Conservation (phyloP, 768 basidiomycete genomes). For the Russula sp. region DNA sequence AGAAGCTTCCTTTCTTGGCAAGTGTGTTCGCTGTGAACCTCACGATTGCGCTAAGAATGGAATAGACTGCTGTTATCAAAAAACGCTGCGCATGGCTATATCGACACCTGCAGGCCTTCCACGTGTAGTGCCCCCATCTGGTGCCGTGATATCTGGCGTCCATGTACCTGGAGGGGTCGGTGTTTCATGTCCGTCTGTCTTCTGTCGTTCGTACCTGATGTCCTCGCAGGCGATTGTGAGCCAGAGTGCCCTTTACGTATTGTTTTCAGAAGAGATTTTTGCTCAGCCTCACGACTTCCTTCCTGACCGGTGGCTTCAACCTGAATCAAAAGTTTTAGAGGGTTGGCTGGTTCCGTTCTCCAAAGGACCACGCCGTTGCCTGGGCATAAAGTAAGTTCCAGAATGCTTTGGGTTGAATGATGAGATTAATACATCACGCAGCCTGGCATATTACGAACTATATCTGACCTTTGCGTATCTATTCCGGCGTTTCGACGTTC, state of each 20-base stretch:
- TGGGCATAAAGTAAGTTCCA: slow-evolving; percentile 29
- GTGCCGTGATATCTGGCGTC: slow-evolving; percentile 15
- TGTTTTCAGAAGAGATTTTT: slow-evolving; percentile 19
- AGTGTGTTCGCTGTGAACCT: not conserved
- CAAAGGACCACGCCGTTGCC: slow-evolving; percentile 30
- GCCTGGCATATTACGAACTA: slow-evolving; percentile 30
- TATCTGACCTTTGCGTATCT: slow-evolving; percentile 30
- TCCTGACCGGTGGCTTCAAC: slow-evolving; percentile 30
- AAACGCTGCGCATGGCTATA: slow-evolving; percentile 11
- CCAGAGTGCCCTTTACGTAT: slow-evolving; percentile 26
- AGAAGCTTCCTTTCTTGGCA: slow-evolving; percentile 22
- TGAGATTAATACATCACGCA: not conserved
- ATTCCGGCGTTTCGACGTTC: slow-evolving; percentile 32
- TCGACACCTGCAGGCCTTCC: slow-evolving; percentile 14
- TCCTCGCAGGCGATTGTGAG: slow-evolving; percentile 13
- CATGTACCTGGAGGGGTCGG: slow-evolving; percentile 17
- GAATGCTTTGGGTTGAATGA: not conserved
- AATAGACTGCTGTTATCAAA: slow-evolving; percentile 24
- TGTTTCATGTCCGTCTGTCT: not conserved
- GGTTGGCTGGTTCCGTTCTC: slow-evolving; percentile 28
- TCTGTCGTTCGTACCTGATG: not conserved
- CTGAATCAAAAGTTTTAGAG: slow-evolving; percentile 22
- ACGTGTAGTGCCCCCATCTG: slow-evolving; percentile 19
- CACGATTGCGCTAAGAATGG: not conserved
- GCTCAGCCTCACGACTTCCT: slow-evolving; percentile 22